Conservation (phyloP, 345 rosid species). For the Triadica sebifera region DNA sequence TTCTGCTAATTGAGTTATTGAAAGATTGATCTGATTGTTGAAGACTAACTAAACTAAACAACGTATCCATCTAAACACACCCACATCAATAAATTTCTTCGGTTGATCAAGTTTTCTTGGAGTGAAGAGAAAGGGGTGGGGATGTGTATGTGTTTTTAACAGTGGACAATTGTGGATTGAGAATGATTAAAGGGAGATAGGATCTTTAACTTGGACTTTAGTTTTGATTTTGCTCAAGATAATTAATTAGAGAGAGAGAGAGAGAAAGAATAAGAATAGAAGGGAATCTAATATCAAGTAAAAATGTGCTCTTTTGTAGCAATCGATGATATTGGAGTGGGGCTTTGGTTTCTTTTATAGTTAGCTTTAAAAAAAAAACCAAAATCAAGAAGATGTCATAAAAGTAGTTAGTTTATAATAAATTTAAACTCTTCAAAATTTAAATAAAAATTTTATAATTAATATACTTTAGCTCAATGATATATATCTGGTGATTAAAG, state of each 20-base stretch:
- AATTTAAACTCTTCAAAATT: no score
- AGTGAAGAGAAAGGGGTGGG: slow-evolving; percentile 3
- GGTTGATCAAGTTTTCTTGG: not conserved
- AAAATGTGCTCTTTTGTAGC: slow-evolving; percentile 35
- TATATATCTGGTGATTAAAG: no score
- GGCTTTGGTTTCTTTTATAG: slow-evolving; percentile 19
- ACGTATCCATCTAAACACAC: slow-evolving; percentile 80
- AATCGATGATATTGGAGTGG: slow-evolving; percentile 39
- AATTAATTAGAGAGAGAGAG: not conserved
- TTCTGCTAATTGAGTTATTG: slow-evolving; percentile 64
- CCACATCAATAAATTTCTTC: slow-evolving; percentile 45
- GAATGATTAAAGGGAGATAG: slow-evolving; percentile 31
- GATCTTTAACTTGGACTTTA: slow-evolving; percentile 31
- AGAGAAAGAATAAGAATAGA: not conserved
- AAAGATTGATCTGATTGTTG: slow-evolving; percentile 75
- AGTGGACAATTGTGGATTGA: slow-evolving; percentile 19
- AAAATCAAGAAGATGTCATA: no score
- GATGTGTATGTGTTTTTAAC: slow-evolving; percentile 32
- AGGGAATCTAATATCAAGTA: slow-evolving; percentile 19
- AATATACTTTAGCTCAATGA: no score
- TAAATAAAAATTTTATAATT: not conserved
- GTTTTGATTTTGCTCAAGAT: slow-evolving; percentile 12
- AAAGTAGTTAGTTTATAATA: no score
- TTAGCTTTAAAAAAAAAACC: no score
- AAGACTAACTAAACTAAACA: slow-evolving; percentile 81